Percentiles rank a stretch among this genome's conserved stretches.
Conservation (phyloP, 129 eudicot genomes). For the Daucus carota region DH1_v3.0 NC_030388.2:25778501-25779000, state of each 20-base stretch:
- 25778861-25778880: neutral
- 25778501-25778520: conserved; percentile 21
- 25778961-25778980: too few species aligned
- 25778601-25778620: neutral
- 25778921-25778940: neutral
- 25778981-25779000: too few species aligned
- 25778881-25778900: conserved; percentile 1
- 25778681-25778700: neutral
- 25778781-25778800: neutral
- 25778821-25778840: neutral
- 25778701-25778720: too few species aligned
- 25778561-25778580: conserved; percentile 25
- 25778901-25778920: neutral
- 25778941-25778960: neutral
- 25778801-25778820: neutral
- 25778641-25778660: neutral
- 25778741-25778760: too few species aligned
- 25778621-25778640: neutral
- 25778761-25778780: neutral
- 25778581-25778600: conserved; percentile 20
- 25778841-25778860: neutral
- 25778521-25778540: conserved; percentile 35
- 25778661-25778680: neutral
- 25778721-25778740: too few species aligned
- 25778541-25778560: conserved; percentile 29